Evolutionary conservation across 208 protist genomes (phyloP), one percentile per base, ranked within the genome.

Genomic region (Wallacemonas sp.): DNA sequence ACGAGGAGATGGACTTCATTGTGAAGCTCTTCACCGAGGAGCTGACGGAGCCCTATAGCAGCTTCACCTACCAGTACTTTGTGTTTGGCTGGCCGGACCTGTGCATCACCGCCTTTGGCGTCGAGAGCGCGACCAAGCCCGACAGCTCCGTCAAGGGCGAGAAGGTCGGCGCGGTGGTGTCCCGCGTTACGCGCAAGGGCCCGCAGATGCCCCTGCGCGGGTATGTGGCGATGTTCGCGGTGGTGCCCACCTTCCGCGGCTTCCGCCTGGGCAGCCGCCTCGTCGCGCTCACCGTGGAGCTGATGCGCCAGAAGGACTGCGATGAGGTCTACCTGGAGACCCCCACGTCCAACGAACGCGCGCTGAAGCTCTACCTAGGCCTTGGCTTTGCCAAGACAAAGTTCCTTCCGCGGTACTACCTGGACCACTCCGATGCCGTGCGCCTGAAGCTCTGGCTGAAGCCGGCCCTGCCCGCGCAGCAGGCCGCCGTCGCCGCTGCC

Each of bases 31-130:
- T 99, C 61, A 92, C 88, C 32, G 68, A 86, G 46, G 97, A 99
- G 67, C 89, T 99, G 8, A 97, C 92, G 22, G 98, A 99, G 82
- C 98, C 98, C 12, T 99, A 99, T 81, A 98, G 94, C 65, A 97
- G 99, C 61, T 99, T 99, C 76, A 99, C 98, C 0, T 99, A 99
- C 81, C 82, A 98, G 67, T 99, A 99, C 79, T 99, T 99, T 77
- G 84, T 99, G 71, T 91, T 97, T 78, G 89, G 92, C 45, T 99
- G 98, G 97, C 97, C 98, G 18, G 75, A 98, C 23, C 83, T 99
- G 5, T 98, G 90, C 62, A 82, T 98, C 18, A 77, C 98, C 28
- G 94, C 89, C 3, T 91, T 86, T 57, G 83, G 83, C 39, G 65
- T 83, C 4, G 79, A 94, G 65, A 78, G 81, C 57, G 70, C 67